These are phyloP conservation scores for Collybiopsis luxurians DNA, from an alignment of 768 basidiomycete genomes.

Conservation along the genomic window DNA sequence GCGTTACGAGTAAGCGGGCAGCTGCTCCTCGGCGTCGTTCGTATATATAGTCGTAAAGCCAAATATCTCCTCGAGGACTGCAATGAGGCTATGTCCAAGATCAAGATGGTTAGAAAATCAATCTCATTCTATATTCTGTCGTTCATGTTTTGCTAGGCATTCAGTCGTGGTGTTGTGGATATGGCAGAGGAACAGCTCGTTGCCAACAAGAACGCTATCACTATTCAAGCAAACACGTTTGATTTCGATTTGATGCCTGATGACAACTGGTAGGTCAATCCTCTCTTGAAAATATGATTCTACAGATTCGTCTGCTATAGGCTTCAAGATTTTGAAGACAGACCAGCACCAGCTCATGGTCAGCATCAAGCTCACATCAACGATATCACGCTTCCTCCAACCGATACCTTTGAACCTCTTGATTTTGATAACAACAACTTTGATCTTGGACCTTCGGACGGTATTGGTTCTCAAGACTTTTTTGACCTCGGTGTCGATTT, in stretches of 20 bases:
- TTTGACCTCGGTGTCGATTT: slow-evolving; percentile 78
- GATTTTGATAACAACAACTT: slow-evolving; percentile 69
- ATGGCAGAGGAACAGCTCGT: slow-evolving; percentile 93
- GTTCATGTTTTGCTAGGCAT: slow-evolving; percentile 53
- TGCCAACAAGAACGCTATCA: slow-evolving; percentile 86
- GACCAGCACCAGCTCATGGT: slow-evolving; percentile 61
- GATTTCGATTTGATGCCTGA: slow-evolving; percentile 83
- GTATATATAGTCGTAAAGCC: slow-evolving; percentile 97
- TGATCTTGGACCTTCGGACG: slow-evolving; percentile 75
- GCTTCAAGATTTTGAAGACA: slow-evolving; percentile 65
- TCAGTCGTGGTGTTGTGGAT: slow-evolving; percentile 93
- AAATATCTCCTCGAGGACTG: slow-evolving; percentile 98
- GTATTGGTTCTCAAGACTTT: slow-evolving; percentile 85
- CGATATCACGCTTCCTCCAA: slow-evolving; percentile 83
- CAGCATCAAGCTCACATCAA: slow-evolving; percentile 83
- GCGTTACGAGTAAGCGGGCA: slow-evolving; percentile 97
- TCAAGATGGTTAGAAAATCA: slow-evolving; percentile 72
- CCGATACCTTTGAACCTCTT: slow-evolving; percentile 67
- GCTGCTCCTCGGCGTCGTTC: slow-evolving; percentile 91
- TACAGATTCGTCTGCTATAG: slow-evolving; percentile 13
- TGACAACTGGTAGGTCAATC: slow-evolving; percentile 62
- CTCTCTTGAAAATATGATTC: neutral
- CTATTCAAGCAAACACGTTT: slow-evolving; percentile 71
- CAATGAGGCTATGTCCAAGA: slow-evolving; percentile 92
- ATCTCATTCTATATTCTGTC: neutral